Base-by-base conservation (phyloP, 2,329 filamentous ascomycete species). In the Calonectria pseudoreteaudii region DNA sequence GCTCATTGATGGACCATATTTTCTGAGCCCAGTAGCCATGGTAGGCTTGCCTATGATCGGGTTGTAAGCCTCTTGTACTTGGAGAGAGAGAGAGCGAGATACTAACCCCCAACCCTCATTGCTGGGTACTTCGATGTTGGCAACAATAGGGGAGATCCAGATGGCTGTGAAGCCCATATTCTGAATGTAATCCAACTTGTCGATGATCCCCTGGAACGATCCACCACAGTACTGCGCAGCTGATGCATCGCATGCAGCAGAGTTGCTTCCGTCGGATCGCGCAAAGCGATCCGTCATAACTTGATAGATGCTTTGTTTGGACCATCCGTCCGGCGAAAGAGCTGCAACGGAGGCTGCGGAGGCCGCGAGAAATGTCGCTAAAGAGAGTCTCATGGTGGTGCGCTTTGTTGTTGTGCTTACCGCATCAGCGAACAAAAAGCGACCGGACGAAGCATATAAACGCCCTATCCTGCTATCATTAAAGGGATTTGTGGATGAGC, bases 101-200 rank as follows among this genome's bases (percentile, higher is more conserved):
- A 67, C 74, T 73, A n/a, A 75, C 74, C 74, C 74, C 56, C 34
- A 52, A 7, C 67, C 68, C 26, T 56, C 2, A 20, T 65, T 66
- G 13, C 56, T 38, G 4, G 74, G 53, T 1, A 74, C 66, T 28
- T 76, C 74, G 20, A 76, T 76, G 23, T 76, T 72, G 36, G 74
- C 41, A 52, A 76, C 74, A 41, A 76, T 67, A 9, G 74, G 74
- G 34, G 74, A 76, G 5, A 76, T 76, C 74, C 74, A 76, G 62
- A 76, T 66, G 2, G 74, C 74, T 3, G 74, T 74, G 44, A 76
- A 76, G 16, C 74, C 74, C 74, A 76, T 76, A 3, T 50, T 64
- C 49, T 76, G 74, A 56, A 76, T 76, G n/a, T 76, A 76, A 31
- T 76, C 74, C 23, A 76, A 60, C 13, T 76, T 74, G 6, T 74